Evolutionary conservation across 805 yeast genomes (phyloP).

Genomic region (Candida sonorensis): DNA sequence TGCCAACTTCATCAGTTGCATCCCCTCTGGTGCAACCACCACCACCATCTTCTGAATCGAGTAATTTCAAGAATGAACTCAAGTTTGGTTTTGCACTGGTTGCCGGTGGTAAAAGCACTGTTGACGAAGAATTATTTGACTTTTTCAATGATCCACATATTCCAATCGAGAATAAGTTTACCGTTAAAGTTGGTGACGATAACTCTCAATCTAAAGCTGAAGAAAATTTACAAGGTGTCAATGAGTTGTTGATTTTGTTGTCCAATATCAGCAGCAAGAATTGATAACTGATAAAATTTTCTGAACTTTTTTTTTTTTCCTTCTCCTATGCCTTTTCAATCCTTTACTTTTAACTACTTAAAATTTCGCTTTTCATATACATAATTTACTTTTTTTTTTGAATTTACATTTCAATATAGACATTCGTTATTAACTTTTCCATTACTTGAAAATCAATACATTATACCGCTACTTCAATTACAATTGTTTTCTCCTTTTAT

Average conservation of each 20-base stretch:
- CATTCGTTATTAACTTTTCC: too few relatives aligned
- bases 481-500: too few relatives aligned
- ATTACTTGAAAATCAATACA: too few relatives aligned
- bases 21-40: slow-evolving; percentile 11
- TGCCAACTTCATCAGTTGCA: slow-evolving; percentile 18
- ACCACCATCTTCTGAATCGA: too few relatives aligned
- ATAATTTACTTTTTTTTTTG: too few relatives aligned
- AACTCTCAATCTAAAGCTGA: slow-evolving; percentile 39
- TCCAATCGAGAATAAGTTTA: slow-evolving; percentile 39
- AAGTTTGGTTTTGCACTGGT: slow-evolving; percentile 40
- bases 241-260: slow-evolving; percentile 55
- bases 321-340: background rate
- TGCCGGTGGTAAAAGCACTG: slow-evolving; percentile 60
- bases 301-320: too few relatives aligned
- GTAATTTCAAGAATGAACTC: slow-evolving; percentile 3
- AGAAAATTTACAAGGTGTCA: slow-evolving; percentile 60
- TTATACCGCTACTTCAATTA: too few relatives aligned
- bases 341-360: slow-evolving; percentile 1
- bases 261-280: slow-evolving; percentile 11
- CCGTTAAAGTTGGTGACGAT: slow-evolving; percentile 51
- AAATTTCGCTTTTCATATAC: too few relatives aligned
- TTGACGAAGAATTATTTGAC: slow-evolving; percentile 63
- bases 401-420: too few relatives aligned
- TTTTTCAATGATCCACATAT: slow-evolving; percentile 39
- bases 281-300: too few relatives aligned